Evolutionary conservation across 805 yeast genomes (phyloP).

Genomic region (Candida michaelii): DNA sequence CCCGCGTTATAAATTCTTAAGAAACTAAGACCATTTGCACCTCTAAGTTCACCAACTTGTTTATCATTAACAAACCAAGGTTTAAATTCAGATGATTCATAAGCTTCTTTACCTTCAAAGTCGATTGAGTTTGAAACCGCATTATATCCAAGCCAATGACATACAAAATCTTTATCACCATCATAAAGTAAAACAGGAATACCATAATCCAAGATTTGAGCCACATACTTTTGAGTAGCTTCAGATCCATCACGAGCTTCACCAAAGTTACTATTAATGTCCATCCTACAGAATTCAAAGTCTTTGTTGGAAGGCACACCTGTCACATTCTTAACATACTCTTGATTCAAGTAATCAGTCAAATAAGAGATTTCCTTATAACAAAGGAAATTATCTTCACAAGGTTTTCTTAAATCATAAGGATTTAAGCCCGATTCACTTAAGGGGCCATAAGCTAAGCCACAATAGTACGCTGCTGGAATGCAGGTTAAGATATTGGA

Average conservation of each 20-base stretch:
- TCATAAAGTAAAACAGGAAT: conserved; percentile 83
- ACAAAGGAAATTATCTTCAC: conserved; percentile 29
- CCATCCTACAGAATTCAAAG: conserved; percentile 42
- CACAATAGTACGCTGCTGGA: conserved; percentile 10
- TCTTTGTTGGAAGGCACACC: conserved; percentile 49
- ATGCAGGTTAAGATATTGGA: conserved; percentile 8
- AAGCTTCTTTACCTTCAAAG: conserved; percentile 18
- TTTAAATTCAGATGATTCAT: conserved; percentile 19
- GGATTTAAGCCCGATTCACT: conserved; percentile 7
- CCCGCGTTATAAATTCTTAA: conserved; percentile 38
- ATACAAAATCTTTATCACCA: conserved; percentile 88
- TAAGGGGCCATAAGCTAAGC: conserved; percentile 7
- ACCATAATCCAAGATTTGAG: conserved; percentile 44
- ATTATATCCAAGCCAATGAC: conserved; percentile 88
- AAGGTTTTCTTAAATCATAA: conserved; percentile 14
- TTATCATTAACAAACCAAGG: conserved; percentile 40
- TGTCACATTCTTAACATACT: conserved; percentile 48
- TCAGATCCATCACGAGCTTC: conserved; percentile 58
- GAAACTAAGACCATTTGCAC: conserved; percentile 31
- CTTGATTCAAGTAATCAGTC: conserved; percentile 49
- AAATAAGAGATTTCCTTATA: conserved; percentile 49
- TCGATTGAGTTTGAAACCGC: conserved; percentile 43
- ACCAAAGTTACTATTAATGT: conserved; percentile 43
- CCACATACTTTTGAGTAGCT: conserved; percentile 61
- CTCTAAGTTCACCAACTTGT: conserved; percentile 33